These are phyloP conservation scores for Lyophyllum semitale DNA, from an alignment of 768 basidiomycete species.

Conservation along the genomic window DNA sequence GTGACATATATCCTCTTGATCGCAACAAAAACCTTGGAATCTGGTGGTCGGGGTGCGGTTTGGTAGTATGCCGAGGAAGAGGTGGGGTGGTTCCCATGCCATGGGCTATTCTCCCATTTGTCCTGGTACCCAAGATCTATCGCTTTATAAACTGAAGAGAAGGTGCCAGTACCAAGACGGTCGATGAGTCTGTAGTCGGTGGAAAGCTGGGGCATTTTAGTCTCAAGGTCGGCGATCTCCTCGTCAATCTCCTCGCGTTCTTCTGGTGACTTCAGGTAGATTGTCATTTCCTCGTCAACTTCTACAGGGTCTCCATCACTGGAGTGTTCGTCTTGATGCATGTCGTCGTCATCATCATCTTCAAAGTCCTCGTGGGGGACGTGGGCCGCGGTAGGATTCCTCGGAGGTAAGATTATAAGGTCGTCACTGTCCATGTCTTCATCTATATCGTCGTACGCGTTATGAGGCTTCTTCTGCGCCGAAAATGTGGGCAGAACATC, in stretches of 20 bases:
- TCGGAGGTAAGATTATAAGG: constrained; percentile 11
- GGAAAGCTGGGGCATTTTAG: constrained; percentile 64
- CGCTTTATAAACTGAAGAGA: constrained; percentile 99
- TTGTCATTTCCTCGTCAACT: constrained; percentile 63
- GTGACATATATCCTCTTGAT: constrained; percentile 98
- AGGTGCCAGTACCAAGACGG: constrained; percentile 94
- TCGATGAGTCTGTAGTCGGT: constrained; percentile 81
- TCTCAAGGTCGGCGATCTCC: constrained; percentile 76
- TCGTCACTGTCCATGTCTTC: constrained; percentile 56
- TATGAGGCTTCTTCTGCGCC: constrained; percentile 11
- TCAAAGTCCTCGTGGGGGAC: neutral
- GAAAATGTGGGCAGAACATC: constrained; percentile 36
- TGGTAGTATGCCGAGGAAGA: constrained; percentile 70
- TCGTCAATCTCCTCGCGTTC: constrained; percentile 74
- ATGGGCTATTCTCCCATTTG: constrained; percentile 75
- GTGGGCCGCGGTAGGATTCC: neutral
- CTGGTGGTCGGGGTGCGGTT: constrained; percentile 39
- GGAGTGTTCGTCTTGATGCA: constrained; percentile 29
- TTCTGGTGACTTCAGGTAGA: constrained; percentile 56
- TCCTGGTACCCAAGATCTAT: constrained; percentile 75
- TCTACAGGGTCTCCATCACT: constrained; percentile 36
- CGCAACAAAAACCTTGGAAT: constrained; percentile 77
- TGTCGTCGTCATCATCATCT: constrained; percentile 7
- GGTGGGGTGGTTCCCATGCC: constrained; percentile 68
- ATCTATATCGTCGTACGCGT: constrained; percentile 44